Evolutionary conservation across 2,329 filamentous ascomycete genomes (phyloP), one percentile per base, ranked within the genome.

Genomic region (Penicillium sp.): DNA sequence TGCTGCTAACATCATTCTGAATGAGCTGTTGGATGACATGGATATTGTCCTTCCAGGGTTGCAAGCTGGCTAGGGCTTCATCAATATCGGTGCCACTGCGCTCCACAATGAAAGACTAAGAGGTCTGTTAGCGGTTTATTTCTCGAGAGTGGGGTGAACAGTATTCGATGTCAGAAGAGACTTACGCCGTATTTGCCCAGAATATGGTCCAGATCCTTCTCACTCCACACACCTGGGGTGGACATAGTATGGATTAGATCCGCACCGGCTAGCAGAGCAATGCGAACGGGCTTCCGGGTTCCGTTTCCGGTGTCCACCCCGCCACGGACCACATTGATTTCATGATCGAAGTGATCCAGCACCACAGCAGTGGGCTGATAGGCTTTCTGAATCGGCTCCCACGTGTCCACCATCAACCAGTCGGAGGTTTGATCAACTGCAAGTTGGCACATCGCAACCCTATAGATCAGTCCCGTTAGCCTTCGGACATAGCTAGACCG

Each of bases 361-460:
- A 96, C 92, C 66, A 89, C 84, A 39, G 92, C 93, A 0, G 93
- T 97, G 16, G 92, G 91, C 60, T 91, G 87, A 72, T 96, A 97
- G 64, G 89, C 83, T 68, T 87, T 84, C 76, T 95, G 87, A 67
- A 89, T 80, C n/a, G 91, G 89, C 79, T 96, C 92, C 88, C 90
- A 95, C 0, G 89, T 86, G 71, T 96, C 91, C 45, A 94, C 90
- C 86, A 91, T 91, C 59, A 95, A 80, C 87, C 89, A 92, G 66
- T 86, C 85, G 50, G 87, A 87, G 50, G 89, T 87, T 65, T 89
- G 82, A 29, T 77, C 74, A 25, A 91, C 87, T 8, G 91, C 92
- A 38, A 95, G 80, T 67, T 89, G 84, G 75, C 91, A 96, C 92
- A 97, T 97, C 61, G 88, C 86, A 62, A 94, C 83, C 65, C 84